phyloP scores from a whole-genome alignment of 2,329 filamentous ascomycete species.

The Daldinia eschscholtzii region DNA sequence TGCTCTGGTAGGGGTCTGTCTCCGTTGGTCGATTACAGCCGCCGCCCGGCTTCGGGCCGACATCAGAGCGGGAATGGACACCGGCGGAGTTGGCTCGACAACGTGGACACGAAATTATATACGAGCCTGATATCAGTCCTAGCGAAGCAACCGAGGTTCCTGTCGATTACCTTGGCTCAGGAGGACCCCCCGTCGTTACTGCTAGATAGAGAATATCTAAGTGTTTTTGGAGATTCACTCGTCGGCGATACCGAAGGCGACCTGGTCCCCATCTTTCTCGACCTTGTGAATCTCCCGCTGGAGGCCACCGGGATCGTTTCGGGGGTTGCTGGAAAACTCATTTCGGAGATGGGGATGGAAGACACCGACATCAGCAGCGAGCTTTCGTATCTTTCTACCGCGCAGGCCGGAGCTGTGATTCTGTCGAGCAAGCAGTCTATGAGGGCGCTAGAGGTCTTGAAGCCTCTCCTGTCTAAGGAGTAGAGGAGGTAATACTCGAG shows the following conservation, averaged over 20 bases:
- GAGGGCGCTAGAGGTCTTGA: constrained; percentile 79
- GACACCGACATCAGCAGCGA: constrained; percentile 69
- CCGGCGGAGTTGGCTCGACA: constrained; percentile 66
- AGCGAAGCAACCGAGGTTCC: constrained; percentile 73
- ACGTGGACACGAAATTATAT: constrained; percentile 73
- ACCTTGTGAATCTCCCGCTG: constrained; percentile 82
- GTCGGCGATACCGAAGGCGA: constrained; percentile 80
- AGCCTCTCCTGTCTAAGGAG: constrained; percentile 60
- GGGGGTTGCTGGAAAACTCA: constrained; percentile 86
- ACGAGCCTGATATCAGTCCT: constrained; percentile 72
- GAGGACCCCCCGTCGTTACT: constrained; percentile 81
- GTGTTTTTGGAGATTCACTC: constrained; percentile 77
- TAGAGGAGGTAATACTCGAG: not conserved
- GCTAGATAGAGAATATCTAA: constrained; percentile 75
- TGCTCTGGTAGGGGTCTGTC: constrained; percentile 76
- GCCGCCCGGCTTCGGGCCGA: constrained; percentile 53
- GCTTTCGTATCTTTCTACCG: constrained; percentile 91
- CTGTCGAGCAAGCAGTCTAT: constrained; percentile 79
- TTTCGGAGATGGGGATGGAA: constrained; percentile 73
- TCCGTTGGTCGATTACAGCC: constrained; percentile 56
- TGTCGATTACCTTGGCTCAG: constrained; percentile 79
- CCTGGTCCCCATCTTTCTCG: constrained; percentile 88
- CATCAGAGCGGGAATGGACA: constrained; percentile 55
- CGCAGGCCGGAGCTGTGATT: constrained; percentile 89
- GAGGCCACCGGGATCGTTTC: constrained; percentile 96